Evolutionary conservation across 768 basidiomycete species (phyloP).

Genomic region (Atractiella rhizophila): DNA sequence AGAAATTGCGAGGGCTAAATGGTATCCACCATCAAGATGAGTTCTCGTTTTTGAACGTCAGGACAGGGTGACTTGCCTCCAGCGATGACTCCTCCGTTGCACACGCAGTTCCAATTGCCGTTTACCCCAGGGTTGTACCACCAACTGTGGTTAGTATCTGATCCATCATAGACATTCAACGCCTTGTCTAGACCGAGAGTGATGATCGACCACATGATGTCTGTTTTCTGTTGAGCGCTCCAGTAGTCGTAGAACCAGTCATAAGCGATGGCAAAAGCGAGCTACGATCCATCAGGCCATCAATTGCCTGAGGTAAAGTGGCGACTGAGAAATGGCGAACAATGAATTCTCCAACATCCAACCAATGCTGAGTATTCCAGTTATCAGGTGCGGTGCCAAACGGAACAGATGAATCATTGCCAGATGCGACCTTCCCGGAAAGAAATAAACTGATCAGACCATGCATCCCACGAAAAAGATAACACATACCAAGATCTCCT

Average conservation of each 20-base stretch:
- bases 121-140: constrained; percentile 21
- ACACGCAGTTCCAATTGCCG: constrained; percentile 94
- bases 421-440: constrained; percentile 40
- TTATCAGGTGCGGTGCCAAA: constrained; percentile 41
- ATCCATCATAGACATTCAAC: constrained; percentile 5
- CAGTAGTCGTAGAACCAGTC: constrained; percentile 84
- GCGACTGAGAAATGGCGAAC: background rate
- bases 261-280: constrained; percentile 62
- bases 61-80: no score
- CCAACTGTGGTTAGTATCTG: constrained; percentile 10
- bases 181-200: constrained; percentile 37
- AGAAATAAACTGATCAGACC: background rate
- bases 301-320: background rate
- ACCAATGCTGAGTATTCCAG: constrained; percentile 81
- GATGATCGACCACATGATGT: constrained; percentile 47
- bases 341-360: constrained; percentile 30
- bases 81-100: constrained; percentile 69
- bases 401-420: constrained; percentile 31
- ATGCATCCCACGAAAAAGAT: background rate
- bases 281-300: constrained; percentile 46
- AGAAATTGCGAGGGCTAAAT: constrained; percentile 65
- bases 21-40: no score
- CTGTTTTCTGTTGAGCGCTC: constrained; percentile 42
- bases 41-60: no score
- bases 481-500: constrained; percentile 48